These are phyloP conservation scores for Fomitopsis pinicola DNA, from an alignment of 1,284 basidiomycete species.

Conservation along the genomic window DNA sequence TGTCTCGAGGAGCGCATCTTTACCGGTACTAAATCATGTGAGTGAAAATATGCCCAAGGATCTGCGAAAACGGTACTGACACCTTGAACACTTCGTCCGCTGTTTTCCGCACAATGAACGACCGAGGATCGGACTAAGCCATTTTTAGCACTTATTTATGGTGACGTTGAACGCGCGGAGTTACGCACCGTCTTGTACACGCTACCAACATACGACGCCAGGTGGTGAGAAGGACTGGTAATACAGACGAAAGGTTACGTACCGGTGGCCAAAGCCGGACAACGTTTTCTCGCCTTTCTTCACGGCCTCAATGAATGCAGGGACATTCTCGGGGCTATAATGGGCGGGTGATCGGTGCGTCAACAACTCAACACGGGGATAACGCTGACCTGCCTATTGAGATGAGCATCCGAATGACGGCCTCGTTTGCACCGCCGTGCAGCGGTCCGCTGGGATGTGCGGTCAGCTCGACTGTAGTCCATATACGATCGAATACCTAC, in stretches of 20 bases:
- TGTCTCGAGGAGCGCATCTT: constrained; percentile 78
- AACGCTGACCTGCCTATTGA: constrained; percentile 70
- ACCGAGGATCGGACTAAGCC: constrained; percentile 75
- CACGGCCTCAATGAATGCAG: constrained; percentile 78
- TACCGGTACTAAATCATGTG: constrained; percentile 55
- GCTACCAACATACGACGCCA: constrained; percentile 24
- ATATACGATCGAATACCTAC: constrained; percentile 37
- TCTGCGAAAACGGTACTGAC: constrained; percentile 35
- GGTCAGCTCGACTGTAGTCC: neutral
- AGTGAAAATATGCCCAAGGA: neutral
- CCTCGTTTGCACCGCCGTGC: constrained; percentile 84
- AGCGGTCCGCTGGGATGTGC: constrained; percentile 60
- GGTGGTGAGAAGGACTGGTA: neutral
- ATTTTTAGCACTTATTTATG: neutral
- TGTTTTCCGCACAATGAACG: constrained; percentile 82
- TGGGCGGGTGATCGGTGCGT: neutral
- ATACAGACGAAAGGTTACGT: constrained; percentile 17
- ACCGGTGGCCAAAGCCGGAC: constrained; percentile 84
- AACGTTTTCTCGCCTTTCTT: constrained; percentile 83
- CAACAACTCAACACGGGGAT: neutral
- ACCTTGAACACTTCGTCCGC: constrained; percentile 86
- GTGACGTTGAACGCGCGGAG: neutral
- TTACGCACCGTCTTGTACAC: constrained; percentile 75
- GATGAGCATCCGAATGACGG: constrained; percentile 86
- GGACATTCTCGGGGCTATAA: constrained; percentile 74